Base-by-base conservation (phyloP, 202 grass and related monocot species). In the Elaeis oleifera region DNA sequence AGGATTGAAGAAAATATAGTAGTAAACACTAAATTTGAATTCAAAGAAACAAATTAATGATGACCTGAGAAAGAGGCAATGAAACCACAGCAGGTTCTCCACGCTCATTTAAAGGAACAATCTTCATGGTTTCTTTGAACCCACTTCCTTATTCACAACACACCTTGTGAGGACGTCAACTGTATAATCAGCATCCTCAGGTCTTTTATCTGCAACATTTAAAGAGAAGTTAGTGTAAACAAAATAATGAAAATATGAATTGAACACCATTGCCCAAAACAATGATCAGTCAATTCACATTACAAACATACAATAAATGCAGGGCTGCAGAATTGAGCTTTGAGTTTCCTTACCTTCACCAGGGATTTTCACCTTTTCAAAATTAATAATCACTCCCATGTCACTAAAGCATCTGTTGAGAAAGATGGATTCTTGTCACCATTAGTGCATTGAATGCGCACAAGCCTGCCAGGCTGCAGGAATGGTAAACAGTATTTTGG, bases 401-500 rank as follows among this genome's bases (percentile, higher is more conserved):
- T 79, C 23, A 75, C 8, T 15, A 64, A 80, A 71, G 91, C 82
- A 11, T 86, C 82, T 23, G 62, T 58, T 3, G 76, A 81, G 81
- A 83, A 83, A 9, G 16, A 75, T 59, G 73, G 59, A 18, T 62
- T 16, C 64, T 74, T 64, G 61, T 78, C 84, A 60, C 90, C 76
- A 58, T 64, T 70, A 78, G 21, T 66, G 62, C 64, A 80, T 23
- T 53, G 76, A 61, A 97, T 53, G 51, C 65, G 77, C 49, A 71
- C 68, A 78, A 97, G 87, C 72, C 92, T 85, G 61, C 92, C 92
- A 29, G 92, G 88, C 75, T 97, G 92, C 70, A 97, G 79, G 75
- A 92, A 97, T 51, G 87, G 84, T 20, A 97, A 76, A 70, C 74
- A 87, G 72, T 92, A 85, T 78, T 97, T 92, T 51, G 88, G 94